Conservation (phyloP, 306 rosid genomes). For the Quercus alba region DNA sequence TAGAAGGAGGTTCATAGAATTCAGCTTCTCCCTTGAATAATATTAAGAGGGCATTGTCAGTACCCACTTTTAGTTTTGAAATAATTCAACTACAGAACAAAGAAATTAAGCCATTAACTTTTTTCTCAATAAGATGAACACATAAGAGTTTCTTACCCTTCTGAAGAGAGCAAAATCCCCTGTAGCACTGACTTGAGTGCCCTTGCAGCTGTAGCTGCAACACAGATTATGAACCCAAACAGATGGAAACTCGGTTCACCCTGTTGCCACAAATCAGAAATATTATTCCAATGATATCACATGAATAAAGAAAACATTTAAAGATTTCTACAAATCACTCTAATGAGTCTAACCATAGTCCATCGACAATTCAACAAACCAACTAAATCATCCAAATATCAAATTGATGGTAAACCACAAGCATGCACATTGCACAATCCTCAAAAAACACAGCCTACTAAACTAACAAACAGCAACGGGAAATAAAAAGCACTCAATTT, state of each 20-base stretch:
- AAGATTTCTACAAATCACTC: conserved; percentile 9
- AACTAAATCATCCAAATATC: conserved; percentile 7
- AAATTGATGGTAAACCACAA: background rate
- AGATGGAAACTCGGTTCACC: conserved; percentile 99
- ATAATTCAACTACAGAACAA: background rate
- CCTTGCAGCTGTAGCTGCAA: conserved; percentile 98
- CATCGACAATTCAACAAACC: background rate
- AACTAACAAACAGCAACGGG: conserved; percentile 7
- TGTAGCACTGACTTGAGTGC: conserved; percentile 94
- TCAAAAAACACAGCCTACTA: background rate
- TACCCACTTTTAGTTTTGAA: background rate
- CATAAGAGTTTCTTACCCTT: conserved; percentile 58
- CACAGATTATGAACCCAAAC: conserved; percentile 86
- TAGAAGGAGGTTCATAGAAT: conserved; percentile 97
- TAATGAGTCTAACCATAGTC: background rate
- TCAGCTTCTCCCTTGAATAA: conserved; percentile 88
- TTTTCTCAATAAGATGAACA: background rate
- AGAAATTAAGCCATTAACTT: background rate
- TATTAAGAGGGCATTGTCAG: conserved; percentile 29
- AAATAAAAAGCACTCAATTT: conserved; percentile 10
- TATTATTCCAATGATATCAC: background rate
- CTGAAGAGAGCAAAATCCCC: conserved; percentile 96
- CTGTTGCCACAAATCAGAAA: conserved; percentile 42
- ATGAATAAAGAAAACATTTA: background rate
- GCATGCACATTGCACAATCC: background rate